Evolutionary conservation across 2,329 filamentous ascomycete genomes (phyloP).

Genomic region (Aspergillus unguis): DNA sequence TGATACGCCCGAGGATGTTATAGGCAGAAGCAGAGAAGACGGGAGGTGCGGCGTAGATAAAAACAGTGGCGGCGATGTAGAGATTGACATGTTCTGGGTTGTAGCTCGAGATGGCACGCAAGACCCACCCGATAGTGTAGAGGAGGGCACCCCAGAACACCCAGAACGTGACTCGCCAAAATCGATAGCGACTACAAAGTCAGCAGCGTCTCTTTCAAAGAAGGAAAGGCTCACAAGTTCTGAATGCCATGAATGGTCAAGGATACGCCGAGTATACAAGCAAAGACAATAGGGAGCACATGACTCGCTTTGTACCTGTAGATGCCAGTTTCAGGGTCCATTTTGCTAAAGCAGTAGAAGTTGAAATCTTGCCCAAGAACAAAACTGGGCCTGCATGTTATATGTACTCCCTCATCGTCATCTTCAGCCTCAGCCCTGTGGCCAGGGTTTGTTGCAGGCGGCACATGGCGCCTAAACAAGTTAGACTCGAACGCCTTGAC

Average conservation of each 20-base stretch:
- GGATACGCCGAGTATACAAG: slow-evolving; percentile 1
- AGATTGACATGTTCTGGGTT: slow-evolving; percentile 1
- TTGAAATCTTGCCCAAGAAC: background rate
- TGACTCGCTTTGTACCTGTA: slow-evolving; percentile 10
- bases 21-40: slow-evolving; percentile 10
- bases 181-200: slow-evolving; percentile 5
- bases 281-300: slow-evolving; percentile 13
- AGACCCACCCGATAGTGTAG: slow-evolving; percentile 10
- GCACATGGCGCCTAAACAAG: background rate
- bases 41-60: slow-evolving; percentile 11
- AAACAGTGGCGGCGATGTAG: slow-evolving; percentile 10
- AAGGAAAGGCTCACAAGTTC: slow-evolving; percentile 2
- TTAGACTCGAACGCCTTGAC: background rate
- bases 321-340: slow-evolving; percentile 1
- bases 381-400: background rate
- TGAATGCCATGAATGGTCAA: slow-evolving; percentile 4
- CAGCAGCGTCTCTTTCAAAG: background rate
- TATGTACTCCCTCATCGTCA: background rate
- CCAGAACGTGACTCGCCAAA: slow-evolving; percentile 12
- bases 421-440: background rate
- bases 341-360: background rate
- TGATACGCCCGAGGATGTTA: slow-evolving; percentile 11
- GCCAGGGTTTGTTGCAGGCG: background rate
- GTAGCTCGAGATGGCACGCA: slow-evolving; percentile 9
- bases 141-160: slow-evolving; percentile 11